Evolutionary conservation across 164 flowering plant species (phyloP), one percentile per base, ranked within the genome.

Genomic region (Umbilicus rupestris): DNA sequence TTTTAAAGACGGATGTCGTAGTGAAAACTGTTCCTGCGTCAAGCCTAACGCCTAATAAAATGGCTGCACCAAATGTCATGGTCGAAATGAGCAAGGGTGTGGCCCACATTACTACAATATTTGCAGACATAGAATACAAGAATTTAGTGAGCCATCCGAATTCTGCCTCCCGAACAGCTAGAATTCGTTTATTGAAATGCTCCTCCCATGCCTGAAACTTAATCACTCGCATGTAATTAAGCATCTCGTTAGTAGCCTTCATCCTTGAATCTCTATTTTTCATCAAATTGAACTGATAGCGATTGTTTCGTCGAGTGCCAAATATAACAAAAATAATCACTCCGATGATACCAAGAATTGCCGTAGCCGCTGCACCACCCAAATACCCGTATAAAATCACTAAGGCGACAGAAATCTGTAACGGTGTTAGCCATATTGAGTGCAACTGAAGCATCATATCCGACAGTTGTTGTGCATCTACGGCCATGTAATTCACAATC

Each of bases 191-290:
- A 45, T 77, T 77, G 79, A 90, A 95, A 63, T 87, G 91, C 7
- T 90, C 88, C 69, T 95, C 99, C 97, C 99, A 95, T 0, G 96
- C 97, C 71, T 95, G 99, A 71, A 95, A 88, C 80, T 88, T 95
- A 60, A 95, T 91, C 66, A 87, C 94, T 0, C 97, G 73, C 97
- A 95, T 92, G 78, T 88, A 79, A 47, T 80, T 89, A 9, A 95
- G 90, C 96, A 88, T 83, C 76, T 95, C 99, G 47, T 85, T 88
- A 0, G 87, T 88, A 0, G 96, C 90, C 73, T 88, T 95, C 97
- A 95, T 83, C 64, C 99, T 78, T 22, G 75, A 73, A 69, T 95
- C 99, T 0, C 92, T 79, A 63, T 78, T 83, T 49, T 5, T 73
- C 99, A 95, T 95, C 70, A 90, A 17, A 60, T 72, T 85, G 73